Evolutionary conservation across 2,329 filamentous ascomycete species (phyloP), one percentile per base, ranked within the genome.

Genomic region (Furcasterigmium furcatum): DNA sequence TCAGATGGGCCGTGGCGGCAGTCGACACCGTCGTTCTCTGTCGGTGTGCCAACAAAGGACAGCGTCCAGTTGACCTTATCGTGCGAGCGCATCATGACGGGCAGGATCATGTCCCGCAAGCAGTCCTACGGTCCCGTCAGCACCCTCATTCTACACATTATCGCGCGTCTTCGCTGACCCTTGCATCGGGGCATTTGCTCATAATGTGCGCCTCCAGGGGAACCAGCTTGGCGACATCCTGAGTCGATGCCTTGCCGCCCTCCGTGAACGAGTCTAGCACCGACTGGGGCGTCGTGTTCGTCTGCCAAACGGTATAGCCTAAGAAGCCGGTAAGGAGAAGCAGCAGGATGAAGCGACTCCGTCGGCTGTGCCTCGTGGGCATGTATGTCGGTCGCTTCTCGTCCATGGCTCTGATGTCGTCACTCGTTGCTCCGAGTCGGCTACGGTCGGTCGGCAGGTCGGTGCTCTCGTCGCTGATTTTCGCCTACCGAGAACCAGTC

Each of bases 131-230:
- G n/a, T 2, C 4, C 13, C 21, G 19, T 46, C n/a, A 45, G 25
- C 24, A 7, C 24, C 7, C 24, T 12, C 7, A 38, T 38, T 19
- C 20, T 14, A 18, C 13, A 14, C 12, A 13, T 29, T 44, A n/a
- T 22, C 12, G 25, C n/a, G 1, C 9, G 25, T 10, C 13, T 8
- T 4, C 14, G n/a, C 9, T 8, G 49, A 80, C 77, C 64, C 77
- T 79, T 3, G 94, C 91, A 66, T 99, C 94, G 0, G 92, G 91
- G 59, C 94, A 99, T 75, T 97, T 96, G 70, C 84, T 88, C 85
- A 97, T 99, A 57, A 97, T 94, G 65, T 97, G 92, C 46, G 90
- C 88, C 64, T 99, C 94, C 3, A 99, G 69, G 4, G 90, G 87
- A 5, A 97, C 86, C 47, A 74, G 67, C 38, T 50, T 51, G 43